Base-by-base conservation (phyloP, 148 eudicot species). In the Rheum nobile region DNA sequence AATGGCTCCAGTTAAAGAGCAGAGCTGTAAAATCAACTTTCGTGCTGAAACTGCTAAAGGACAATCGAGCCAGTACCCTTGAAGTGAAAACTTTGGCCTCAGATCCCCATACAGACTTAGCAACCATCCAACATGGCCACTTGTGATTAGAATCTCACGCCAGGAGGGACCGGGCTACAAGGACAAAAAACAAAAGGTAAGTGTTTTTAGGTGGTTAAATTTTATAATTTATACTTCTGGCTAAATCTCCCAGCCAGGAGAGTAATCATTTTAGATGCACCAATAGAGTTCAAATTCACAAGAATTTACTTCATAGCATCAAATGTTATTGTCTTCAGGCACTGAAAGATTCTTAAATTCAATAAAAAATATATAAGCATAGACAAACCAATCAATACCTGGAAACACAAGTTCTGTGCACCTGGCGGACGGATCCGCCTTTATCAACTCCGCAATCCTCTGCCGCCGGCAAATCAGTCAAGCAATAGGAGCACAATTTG, bases 11-110 rank as follows among this genome's bases (percentile, higher is more conserved):
- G 97, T 83, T 83, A 95, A 82, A 42, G 97, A 88, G 84, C 92
- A 95, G 74, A 95, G 80, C 77, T 90, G 97, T 71, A 95, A 87
- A 73, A 95, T 79, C 75, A 92, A 96, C 78, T 90, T 96, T 71
- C 97, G 87, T 79, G 96, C 90, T 78, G 97, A 85, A 72, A 90
- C 96, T n/a, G 99, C 99, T 75, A 96, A 88, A 73, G 96, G 97
- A 75, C 99, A 92, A 77, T 96, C 99, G 80, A 92, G 79, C 99
- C 99, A 96, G 84, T 88, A 90, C 21, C 94, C 91, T 78, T 89
- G 79, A 71, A 78, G 78, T 8, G 88, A 81, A 48, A 91, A 92
- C 80, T 96, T 96, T 71, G 84, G 89, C 78, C 99, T 86, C 82
- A 92, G 79, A 48, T 86, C 89, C 75, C 85, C 89, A 79, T 96